phyloP scores from a whole-genome alignment of 257 asterid species.

The Forsythia suspensa region DNA sequence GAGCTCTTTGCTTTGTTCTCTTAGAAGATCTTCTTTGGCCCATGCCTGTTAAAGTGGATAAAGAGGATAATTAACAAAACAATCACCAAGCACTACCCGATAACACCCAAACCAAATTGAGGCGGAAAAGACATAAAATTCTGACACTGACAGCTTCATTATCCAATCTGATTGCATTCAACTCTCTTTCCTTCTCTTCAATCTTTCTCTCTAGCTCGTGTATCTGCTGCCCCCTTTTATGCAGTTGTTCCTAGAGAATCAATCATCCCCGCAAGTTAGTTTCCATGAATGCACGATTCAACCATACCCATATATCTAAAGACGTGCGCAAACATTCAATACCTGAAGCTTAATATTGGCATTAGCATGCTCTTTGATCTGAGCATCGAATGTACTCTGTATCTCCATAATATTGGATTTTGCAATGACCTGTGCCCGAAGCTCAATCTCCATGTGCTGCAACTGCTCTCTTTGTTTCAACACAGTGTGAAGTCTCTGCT shows the following conservation, averaged over 20 bases:
- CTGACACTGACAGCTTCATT: constrained; percentile 66
- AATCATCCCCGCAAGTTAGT: background rate
- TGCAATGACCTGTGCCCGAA: constrained; percentile 67
- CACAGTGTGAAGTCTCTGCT: constrained; percentile 59
- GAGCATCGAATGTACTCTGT: constrained; percentile 58
- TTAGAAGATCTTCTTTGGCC: constrained; percentile 88
- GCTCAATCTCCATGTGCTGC: constrained; percentile 73
- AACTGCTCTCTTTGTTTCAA: constrained; percentile 70
- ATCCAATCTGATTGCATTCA: constrained; percentile 69
- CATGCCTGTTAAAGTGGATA: constrained; percentile 56
- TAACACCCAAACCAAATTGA: background rate
- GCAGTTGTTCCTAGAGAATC: constrained; percentile 63
- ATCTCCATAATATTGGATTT: constrained; percentile 51
- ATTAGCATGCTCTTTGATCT: constrained; percentile 57
- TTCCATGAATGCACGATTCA: background rate
- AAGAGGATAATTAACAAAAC: constrained; percentile 12
- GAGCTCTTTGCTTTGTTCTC: constrained; percentile 79
- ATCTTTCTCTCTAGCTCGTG: constrained; percentile 65
- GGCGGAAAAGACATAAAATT: constrained; percentile 9
- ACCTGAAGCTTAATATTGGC: constrained; percentile 68
- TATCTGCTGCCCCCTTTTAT: constrained; percentile 59
- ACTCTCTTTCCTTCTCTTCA: constrained; percentile 76
- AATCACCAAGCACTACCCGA: constrained; percentile 7
- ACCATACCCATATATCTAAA: background rate
- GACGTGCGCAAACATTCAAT: background rate